Percentiles rank a stretch among this genome's conserved stretches.
These are phyloP conservation scores for Plasmodium coatneyi DNA, from an alignment of 169 alveolate genomes.

Conservation along the genomic window DNA sequence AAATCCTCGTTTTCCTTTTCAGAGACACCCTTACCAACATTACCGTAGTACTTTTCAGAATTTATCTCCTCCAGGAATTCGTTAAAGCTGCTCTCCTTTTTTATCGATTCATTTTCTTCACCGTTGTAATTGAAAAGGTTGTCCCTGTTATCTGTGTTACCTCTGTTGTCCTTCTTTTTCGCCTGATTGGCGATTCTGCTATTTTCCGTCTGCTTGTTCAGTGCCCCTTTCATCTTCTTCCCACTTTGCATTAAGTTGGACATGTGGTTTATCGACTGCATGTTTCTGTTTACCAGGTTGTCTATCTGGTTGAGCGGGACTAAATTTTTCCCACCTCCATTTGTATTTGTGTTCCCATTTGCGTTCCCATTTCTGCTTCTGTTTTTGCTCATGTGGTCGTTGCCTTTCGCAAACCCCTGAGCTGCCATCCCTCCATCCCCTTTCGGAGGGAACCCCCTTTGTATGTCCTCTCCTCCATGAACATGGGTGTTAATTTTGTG, in stretches of 20 bases:
- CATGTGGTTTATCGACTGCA: conserved; percentile 71
- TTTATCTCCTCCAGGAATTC: conserved; percentile 63
- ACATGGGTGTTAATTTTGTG: conserved; percentile 55
- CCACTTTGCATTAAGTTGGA: conserved; percentile 44
- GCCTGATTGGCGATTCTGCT: background rate
- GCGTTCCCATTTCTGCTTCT: background rate
- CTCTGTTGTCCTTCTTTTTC: background rate
- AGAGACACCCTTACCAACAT: background rate
- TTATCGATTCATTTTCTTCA: conserved; percentile 18
- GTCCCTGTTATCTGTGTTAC: background rate
- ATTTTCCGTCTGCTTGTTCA: background rate
- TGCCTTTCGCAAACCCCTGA: background rate
- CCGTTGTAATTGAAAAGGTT: background rate
- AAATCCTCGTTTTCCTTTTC: conserved; percentile 36
- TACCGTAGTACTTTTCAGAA: conserved; percentile 8
- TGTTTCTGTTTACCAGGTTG: conserved; percentile 47
- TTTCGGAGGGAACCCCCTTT: background rate
- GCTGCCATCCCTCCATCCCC: background rate
- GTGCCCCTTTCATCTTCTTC: background rate
- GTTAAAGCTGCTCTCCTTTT: conserved; percentile 62
- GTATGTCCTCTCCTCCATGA: background rate
- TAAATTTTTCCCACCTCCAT: conserved; percentile 4
- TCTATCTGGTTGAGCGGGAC: conserved; percentile 37
- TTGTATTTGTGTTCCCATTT: no score
- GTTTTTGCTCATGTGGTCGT: background rate